phyloP scores from a whole-genome alignment of 345 rosid genomes.

The Lepidium didymum region DNA sequence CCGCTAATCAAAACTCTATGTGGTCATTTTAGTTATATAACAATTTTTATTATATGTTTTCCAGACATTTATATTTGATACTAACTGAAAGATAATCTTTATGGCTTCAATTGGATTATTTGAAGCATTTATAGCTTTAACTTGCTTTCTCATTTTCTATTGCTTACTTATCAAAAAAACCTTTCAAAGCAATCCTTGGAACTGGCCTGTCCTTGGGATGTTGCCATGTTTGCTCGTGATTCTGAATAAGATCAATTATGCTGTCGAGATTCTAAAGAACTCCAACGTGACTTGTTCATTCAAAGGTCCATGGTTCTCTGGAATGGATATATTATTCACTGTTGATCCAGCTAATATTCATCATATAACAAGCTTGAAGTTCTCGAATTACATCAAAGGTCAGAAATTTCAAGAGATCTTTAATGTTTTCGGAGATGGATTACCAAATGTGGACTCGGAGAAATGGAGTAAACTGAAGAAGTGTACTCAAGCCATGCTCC shows the following conservation, averaged over 20 bases:
- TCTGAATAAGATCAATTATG: not conserved
- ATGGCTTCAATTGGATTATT: not conserved
- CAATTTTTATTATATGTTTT: too few relatives aligned
- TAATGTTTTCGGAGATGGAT: conserved; percentile 20
- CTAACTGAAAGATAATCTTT: not conserved
- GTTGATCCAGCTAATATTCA: conserved; percentile 26
- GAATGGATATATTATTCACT: conserved; percentile 14
- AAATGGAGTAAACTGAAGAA: conserved; percentile 14
- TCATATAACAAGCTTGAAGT: conserved; percentile 22
- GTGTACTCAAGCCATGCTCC: not conserved
- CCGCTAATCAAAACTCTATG: too few relatives aligned
- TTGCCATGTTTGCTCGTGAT: conserved; percentile 1
- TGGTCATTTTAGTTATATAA: not conserved
- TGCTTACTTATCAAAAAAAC: not conserved
- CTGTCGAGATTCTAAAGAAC: not conserved
- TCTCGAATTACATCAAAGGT: conserved; percentile 27
- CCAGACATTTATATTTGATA: too few relatives aligned
- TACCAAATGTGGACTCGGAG: conserved; percentile 20
- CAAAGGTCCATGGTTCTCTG: conserved; percentile 16
- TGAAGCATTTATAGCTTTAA: not conserved
- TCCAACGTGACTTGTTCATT: conserved; percentile 8
- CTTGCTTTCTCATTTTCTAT: not conserved
- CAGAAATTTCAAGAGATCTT: conserved; percentile 18
- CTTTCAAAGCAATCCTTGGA: not conserved
- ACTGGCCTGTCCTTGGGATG: conserved; percentile 26